Base-by-base conservation (phyloP, 2,329 filamentous ascomycete genomes). In the Penicillium paneum region DNA sequence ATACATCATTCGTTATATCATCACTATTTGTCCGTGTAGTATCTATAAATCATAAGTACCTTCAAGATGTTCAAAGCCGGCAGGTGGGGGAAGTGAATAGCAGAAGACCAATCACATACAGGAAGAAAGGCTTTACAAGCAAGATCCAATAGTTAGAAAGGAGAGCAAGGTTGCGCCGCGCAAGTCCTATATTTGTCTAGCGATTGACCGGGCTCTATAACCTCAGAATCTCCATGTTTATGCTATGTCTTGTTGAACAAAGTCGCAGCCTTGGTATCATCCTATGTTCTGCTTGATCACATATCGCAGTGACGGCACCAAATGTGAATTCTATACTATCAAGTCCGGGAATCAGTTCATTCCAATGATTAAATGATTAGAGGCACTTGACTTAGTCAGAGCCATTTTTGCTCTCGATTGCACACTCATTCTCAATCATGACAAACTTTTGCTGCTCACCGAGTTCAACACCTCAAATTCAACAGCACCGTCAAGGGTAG, bases 381-480 rank as follows among this genome's bases (percentile, higher is more conserved):
- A 24, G 36, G 24, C 3, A 39, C 2, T 15, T 24, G 7, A 21
- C n/a, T 24, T 7, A 21, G 8, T 21, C 3, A 13, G 6, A 8
- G 17, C 7, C 11, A 19, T 8, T 8, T 39, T 8, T 24, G 11
- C 1, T 15, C 3, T 15, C 4, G 11, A 24, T 24, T 5, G 10
- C 15, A 3, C 6, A 24, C 21, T 15, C 12, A 24, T 13, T 24
- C 1, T n/a, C 39, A 17, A 28, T 28, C 24, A 41, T 26, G 39
- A 41, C 5, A 41, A 28, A 41, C 21, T 41, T 19, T 60, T 66
- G 45, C 61, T 64, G 29, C 53, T 64, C 24, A 74, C 59, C 5
- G 64, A 65, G 56, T 71, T 64, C 15, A 71, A 42, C 4, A 64
- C 50, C 49, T 66, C 60, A 46, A 74, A 73, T 8, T 64, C 58